Evolutionary conservation across 441 rosid species (phyloP).

Genomic region (Eutrema salsugineum): DNA sequence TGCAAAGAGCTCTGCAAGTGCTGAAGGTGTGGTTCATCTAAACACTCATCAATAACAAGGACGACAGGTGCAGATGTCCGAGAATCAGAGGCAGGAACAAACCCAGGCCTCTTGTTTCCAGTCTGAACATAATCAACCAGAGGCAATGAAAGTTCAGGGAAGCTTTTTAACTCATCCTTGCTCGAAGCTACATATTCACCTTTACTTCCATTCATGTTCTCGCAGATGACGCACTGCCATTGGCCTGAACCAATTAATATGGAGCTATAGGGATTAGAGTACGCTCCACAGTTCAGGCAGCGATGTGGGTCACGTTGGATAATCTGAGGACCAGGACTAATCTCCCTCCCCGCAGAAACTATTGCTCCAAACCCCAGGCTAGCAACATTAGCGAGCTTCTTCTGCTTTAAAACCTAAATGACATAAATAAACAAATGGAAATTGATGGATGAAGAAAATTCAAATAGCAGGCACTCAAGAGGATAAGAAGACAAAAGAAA

Average conservation of each 20-base stretch:
- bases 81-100: constrained; percentile 86
- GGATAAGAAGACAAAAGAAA: background rate
- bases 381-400: constrained; percentile 79
- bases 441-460: background rate
- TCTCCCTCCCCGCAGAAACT: constrained; percentile 89
- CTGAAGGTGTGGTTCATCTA: constrained; percentile 95
- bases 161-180: constrained; percentile 66
- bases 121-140: constrained; percentile 84
- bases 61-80: constrained; percentile 79
- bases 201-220: constrained; percentile 68
- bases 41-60: constrained; percentile 91
- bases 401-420: constrained; percentile 77
- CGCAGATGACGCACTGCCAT: constrained; percentile 92
- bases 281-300: constrained; percentile 90
- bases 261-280: constrained; percentile 75
- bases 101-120: constrained; percentile 82
- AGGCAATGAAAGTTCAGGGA: constrained; percentile 76
- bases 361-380: constrained; percentile 96
- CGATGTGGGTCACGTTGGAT: constrained; percentile 84
- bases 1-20: constrained; percentile 95
- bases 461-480: background rate
- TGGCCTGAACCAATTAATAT: constrained; percentile 90
- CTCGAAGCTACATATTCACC: constrained; percentile 82
- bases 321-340: constrained; percentile 74
- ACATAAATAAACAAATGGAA: background rate